A percentile compares a stretch with the other conserved stretches of the same genome.
Evolutionary conservation across 495 filamentous ascomycete species (phyloP).

Genomic region (Talaromyces borbonicus): DNA sequence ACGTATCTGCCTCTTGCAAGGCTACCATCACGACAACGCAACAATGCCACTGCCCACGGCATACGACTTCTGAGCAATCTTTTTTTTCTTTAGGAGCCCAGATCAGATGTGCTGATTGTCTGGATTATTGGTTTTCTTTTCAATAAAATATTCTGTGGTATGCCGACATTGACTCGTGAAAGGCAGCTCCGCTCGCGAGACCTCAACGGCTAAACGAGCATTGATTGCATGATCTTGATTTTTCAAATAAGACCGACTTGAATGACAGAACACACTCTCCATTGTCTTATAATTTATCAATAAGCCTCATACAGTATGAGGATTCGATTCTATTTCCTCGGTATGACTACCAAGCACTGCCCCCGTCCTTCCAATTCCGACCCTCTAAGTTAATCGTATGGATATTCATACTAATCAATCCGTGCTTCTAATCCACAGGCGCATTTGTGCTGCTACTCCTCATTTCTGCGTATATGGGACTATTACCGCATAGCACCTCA

Average conservation of each 20-base stretch:
- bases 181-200: no score
- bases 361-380: neutral
- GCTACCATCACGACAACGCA: no score
- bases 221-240: neutral
- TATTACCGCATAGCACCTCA: constrained; percentile 48
- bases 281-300: neutral
- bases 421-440: constrained; percentile 35
- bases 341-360: constrained; percentile 29
- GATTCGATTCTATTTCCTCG: constrained; percentile 64
- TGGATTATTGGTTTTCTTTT: no score
- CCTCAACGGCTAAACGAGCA: no score
- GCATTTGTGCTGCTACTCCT: constrained; percentile 70
- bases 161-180: no score
- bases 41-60: no score
- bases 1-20: no score
- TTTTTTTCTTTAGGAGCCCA: no score
- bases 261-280: neutral
- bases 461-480: constrained; percentile 66
- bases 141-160: no score
- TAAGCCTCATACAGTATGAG: constrained; percentile 41
- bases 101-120: no score
- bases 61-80: no score
- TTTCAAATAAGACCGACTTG: neutral
- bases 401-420: neutral
- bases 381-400: neutral